Percentiles rank a stretch among this genome's conserved stretches.
Conservation (phyloP, 208 protist genomes). For the Balamuthia mandrillaris region DNA sequence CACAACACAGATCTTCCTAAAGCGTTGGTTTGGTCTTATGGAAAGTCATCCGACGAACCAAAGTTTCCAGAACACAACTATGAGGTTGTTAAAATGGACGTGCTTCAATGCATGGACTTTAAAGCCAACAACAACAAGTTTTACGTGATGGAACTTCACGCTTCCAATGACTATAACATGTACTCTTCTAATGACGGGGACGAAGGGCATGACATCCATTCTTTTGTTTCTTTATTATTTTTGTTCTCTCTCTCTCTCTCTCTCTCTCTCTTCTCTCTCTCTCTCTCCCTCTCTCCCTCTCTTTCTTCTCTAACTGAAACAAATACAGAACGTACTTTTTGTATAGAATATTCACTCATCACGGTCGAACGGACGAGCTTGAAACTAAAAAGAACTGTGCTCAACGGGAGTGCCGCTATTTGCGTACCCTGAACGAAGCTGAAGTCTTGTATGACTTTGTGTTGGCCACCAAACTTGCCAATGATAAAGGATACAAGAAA, state of each 20-base stretch:
- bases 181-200: no score
- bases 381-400: not conserved
- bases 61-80: conserved; percentile 7
- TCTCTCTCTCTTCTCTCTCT: not conserved
- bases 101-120: conserved; percentile 23
- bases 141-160: conserved; percentile 12
- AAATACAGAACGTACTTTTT: not conserved
- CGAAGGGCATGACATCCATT: no score
- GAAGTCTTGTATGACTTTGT: not conserved
- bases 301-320: no score
- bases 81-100: not conserved
- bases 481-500: not conserved
- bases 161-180: conserved; percentile 20
- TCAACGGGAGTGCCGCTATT: not conserved
- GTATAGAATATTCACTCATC: not conserved
- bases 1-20: not conserved
- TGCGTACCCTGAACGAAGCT: not conserved
- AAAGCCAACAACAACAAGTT: conserved; percentile 35
- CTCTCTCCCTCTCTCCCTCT: no score
- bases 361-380: conserved; percentile 5
- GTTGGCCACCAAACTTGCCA: not conserved
- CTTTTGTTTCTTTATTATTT: not conserved
- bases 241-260: not conserved
- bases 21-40: not conserved
- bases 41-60: not conserved